Evolutionary conservation across 352 stramenopile genomes (phyloP).

Genomic region (Halophytophthora batemanensis): DNA sequence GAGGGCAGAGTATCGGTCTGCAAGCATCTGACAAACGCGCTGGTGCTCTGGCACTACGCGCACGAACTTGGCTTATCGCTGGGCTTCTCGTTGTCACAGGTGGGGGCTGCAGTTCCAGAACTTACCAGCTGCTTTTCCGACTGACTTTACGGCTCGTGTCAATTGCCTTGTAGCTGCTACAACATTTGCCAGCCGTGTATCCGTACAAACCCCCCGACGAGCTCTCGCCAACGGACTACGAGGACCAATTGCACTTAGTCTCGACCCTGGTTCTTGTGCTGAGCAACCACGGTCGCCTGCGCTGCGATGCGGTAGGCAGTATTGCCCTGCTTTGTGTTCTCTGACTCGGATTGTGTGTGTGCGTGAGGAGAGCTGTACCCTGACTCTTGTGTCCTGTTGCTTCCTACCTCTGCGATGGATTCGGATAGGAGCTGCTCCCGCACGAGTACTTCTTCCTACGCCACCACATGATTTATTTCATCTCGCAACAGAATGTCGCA

Average conservation of each 20-base stretch:
- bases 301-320: slow-evolving; percentile 53
- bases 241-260: slow-evolving; percentile 80
- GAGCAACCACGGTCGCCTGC: slow-evolving; percentile 75
- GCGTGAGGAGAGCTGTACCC: neutral
- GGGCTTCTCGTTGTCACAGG: slow-evolving; percentile 63
- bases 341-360: neutral
- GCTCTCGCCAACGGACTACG: slow-evolving; percentile 63
- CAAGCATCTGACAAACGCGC: slow-evolving; percentile 55
- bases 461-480: slow-evolving; percentile 74
- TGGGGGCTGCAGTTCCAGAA: slow-evolving; percentile 10
- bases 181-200: slow-evolving; percentile 72
- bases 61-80: slow-evolving; percentile 53
- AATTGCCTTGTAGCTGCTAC: slow-evolving; percentile 46
- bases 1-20: slow-evolving; percentile 40
- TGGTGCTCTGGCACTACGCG: slow-evolving; percentile 71
- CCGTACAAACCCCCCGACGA: slow-evolving; percentile 78
- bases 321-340: neutral
- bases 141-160: slow-evolving; percentile 1
- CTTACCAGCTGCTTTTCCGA: neutral
- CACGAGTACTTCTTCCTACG: slow-evolving; percentile 91
- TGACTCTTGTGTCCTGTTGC: neutral
- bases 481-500: slow-evolving; percentile 73
- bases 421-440: slow-evolving; percentile 70
- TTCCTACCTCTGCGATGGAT: neutral
- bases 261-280: slow-evolving; percentile 86